Evolutionary conservation across 2,329 filamentous ascomycete species (phyloP), one percentile per base, ranked within the genome.

Genomic region (Akanthomyces lecanii): DNA sequence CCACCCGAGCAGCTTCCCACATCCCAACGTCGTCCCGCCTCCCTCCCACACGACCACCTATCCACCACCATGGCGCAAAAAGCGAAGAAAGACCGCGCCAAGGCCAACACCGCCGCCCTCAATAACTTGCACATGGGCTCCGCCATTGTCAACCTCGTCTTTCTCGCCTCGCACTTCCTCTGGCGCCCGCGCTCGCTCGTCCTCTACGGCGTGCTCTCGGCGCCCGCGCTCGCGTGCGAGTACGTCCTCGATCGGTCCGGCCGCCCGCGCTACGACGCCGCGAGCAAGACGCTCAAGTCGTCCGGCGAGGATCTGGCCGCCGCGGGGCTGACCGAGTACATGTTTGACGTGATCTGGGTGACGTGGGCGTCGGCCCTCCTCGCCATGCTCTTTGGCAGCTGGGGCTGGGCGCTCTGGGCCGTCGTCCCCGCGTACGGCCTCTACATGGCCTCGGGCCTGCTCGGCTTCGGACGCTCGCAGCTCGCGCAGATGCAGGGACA

Each of bases 291-390:
- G n/a, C 81, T 98, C 65, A 87, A 85, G 73, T 86, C 83, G 38
- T 81, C 91, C 0, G 94, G 95, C 50, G 93, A 98, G 74, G 95
- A 99, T 74, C 85, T 99, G 58, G 87, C 90, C 60, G 91, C 92
- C 11, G 84, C 89, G 40, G 95, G 95, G 5, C 78, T 99, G 79
- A 98, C 94, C 12, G 95, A 97, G 78, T 98, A 96, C 81, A 91
- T 98, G 89, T 99, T 96, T 84, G 95, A 99, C 77, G 85, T 97
- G 56, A 81, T 97, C 60, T 98, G 97, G 85, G 92, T 96, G 79
- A 97, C 92, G 0, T 97, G 93, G 88, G 87, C 85, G 12, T 90
- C 88, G 61, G 79, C 91, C 47, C 76, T 88, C 10, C 75, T 89
- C n/a, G 92, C 89, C 16, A 83, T 89, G 18, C 66, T 96, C 33